These are phyloP conservation scores for Naganishia vaughanmartiniae DNA, from an alignment of 768 basidiomycete genomes.

Conservation along the genomic window DNA sequence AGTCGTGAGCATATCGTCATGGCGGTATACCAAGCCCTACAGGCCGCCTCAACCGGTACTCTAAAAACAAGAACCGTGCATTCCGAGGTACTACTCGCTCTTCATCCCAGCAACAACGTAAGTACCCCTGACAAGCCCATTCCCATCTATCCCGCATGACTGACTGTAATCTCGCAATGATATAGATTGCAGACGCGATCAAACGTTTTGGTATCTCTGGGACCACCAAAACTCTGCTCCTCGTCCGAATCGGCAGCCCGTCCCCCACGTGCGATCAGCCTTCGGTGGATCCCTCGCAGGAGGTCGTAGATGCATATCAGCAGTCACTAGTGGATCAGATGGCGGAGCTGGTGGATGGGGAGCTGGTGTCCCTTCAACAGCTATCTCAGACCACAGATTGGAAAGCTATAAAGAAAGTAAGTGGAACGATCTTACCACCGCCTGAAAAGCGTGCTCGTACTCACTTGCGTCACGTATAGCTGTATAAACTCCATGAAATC, in stretches of 20 bases:
- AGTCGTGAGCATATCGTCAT: slow-evolving; percentile 77
- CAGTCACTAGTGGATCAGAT: slow-evolving; percentile 59
- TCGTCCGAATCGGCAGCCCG: slow-evolving; percentile 62
- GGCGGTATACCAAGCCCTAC: slow-evolving; percentile 75
- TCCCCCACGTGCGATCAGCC: not conserved
- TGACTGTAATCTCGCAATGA: not conserved
- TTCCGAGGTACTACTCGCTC: slow-evolving; percentile 81
- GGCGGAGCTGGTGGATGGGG: slow-evolving; percentile 62
- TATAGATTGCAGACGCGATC: slow-evolving; percentile 82
- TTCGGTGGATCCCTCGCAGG: slow-evolving; percentile 26
- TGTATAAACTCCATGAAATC: slow-evolving; percentile 69
- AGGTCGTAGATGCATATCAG: slow-evolving; percentile 49
- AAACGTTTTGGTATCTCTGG: slow-evolving; percentile 79
- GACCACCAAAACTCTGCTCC: slow-evolving; percentile 63
- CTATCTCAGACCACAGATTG: slow-evolving; percentile 60
- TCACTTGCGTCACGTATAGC: slow-evolving; percentile 54
- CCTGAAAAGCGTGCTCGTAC: not conserved
- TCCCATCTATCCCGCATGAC: slow-evolving; percentile 6
- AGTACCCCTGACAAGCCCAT: slow-evolving; percentile 17
- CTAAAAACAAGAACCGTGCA: slow-evolving; percentile 83
- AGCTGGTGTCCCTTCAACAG: slow-evolving; percentile 56
- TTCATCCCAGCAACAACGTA: slow-evolving; percentile 86
- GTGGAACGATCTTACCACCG: slow-evolving; percentile 31
- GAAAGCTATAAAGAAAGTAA: slow-evolving; percentile 69
- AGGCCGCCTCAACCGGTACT: slow-evolving; percentile 62